Evolutionary conservation across 164 flowering plant species (phyloP).

Genomic region (Stephania japonica): DNA sequence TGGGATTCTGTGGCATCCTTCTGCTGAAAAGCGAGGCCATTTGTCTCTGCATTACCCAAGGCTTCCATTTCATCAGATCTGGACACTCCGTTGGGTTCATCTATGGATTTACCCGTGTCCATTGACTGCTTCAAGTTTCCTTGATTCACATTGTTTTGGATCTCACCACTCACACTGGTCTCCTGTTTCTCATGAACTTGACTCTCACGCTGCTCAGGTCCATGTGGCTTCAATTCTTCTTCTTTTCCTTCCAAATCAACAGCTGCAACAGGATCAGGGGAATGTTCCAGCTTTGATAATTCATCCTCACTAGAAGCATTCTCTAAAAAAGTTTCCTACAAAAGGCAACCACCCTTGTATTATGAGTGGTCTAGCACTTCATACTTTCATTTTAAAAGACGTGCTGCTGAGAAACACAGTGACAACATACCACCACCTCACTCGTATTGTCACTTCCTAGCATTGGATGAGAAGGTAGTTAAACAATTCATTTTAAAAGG

Average conservation of each 20-base stretch:
- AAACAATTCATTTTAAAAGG: too few relatives aligned
- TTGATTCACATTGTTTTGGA: slow-evolving; percentile 1
- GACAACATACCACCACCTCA: too few relatives aligned
- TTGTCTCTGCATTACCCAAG: slow-evolving; percentile 18
- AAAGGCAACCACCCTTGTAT: background rate
- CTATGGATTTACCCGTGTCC: slow-evolving; percentile 24
- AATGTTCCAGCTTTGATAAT: slow-evolving; percentile 51
- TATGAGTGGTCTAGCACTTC: background rate
- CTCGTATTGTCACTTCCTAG: too few relatives aligned
- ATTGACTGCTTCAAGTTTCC: slow-evolving; percentile 25
- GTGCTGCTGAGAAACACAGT: too few relatives aligned
- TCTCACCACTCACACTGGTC: slow-evolving; percentile 24
- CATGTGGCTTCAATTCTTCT: slow-evolving; percentile 32
- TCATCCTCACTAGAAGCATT: slow-evolving; percentile 56
- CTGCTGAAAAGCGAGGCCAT: slow-evolving; percentile 19
- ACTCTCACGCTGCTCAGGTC: slow-evolving; percentile 20
- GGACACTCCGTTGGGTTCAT: slow-evolving; percentile 27
- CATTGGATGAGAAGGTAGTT: too few relatives aligned
- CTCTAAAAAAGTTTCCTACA: slow-evolving; percentile 46
- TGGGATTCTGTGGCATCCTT: slow-evolving; percentile 27
- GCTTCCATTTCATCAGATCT: slow-evolving; percentile 20
- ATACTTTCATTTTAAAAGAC: background rate
- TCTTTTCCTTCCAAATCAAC: slow-evolving; percentile 43
- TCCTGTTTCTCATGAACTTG: slow-evolving; percentile 24
- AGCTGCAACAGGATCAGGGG: slow-evolving; percentile 47